These are phyloP conservation scores for Acacia acuminata DNA, from an alignment of 306 rosid species.

Conservation along the genomic window DNA sequence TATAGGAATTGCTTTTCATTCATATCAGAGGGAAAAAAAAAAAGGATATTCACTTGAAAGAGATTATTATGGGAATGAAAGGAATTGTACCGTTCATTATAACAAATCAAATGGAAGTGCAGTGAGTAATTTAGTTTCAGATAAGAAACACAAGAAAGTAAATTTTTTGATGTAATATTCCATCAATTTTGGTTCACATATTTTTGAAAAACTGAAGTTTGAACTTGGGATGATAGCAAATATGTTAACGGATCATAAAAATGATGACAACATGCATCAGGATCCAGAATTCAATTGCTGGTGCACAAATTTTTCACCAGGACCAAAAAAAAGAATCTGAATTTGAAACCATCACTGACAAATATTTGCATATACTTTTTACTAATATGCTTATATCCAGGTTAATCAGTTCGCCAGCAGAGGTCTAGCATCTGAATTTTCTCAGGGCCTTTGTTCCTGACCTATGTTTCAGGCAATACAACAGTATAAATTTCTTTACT, in stretches of 20 bases:
- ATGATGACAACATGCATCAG: background rate
- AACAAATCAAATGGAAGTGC: background rate
- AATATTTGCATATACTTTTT: background rate
- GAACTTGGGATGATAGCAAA: background rate
- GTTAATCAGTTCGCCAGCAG: slow-evolving; percentile 86
- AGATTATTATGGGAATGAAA: background rate
- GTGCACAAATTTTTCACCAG: background rate
- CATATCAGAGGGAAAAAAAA: background rate
- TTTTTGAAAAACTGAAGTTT: background rate
- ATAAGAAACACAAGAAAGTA: background rate
- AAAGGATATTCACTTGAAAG: background rate
- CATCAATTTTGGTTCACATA: background rate
- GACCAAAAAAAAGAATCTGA: background rate
- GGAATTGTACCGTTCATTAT: background rate
- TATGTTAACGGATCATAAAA: background rate
- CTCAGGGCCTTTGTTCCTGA: slow-evolving; percentile 77
- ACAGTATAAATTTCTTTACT: slow-evolving; percentile 4
- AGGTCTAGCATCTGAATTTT: slow-evolving; percentile 80
- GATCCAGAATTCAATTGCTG: background rate
- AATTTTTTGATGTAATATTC: background rate
- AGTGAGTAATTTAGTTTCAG: background rate
- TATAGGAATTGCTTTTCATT: background rate
- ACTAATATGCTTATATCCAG: slow-evolving; percentile 43
- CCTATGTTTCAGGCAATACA: slow-evolving; percentile 38
- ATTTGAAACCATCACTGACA: background rate